Base-by-base conservation (phyloP, 2,329 filamentous ascomycete genomes). In the Botryotinia calthae region DNA sequence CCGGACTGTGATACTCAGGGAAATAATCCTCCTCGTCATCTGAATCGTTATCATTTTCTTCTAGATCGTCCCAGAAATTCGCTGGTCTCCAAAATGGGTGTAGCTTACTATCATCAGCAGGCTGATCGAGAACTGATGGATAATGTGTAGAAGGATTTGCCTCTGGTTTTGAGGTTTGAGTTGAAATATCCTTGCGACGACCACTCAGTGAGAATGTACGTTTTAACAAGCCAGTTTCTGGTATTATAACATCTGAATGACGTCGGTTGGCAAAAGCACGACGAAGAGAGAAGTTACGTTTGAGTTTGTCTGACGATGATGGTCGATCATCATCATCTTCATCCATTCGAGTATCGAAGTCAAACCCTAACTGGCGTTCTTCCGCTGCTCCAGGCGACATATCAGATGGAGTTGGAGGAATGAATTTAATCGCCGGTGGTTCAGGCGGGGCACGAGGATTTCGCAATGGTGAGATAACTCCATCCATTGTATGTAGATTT, bases 1-100 rank as follows among this genome's bases (percentile, higher is more conserved):
- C 66, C 2, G 72, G 59, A 37, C 66, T 40, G 34, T 51, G 85
- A 73, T 87, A 85, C 0, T 82, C 81, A 20, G 87, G 85, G 75
- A 88, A 87, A 16, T 74, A 62, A 67, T 76, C 72, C 48, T 76
- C 75, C 48, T 78, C 75, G 31, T 78, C 76, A 31, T 75, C 74
- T 31, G 65, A 67, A 25, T 67, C 65, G 80, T 77, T 85, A 18
- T 83, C 82, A 44, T 82, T 79, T 14, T 82, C 82, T 20, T 83
- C 81, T 0, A 82, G 78, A 31, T 83, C 82, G 61, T 83, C 80
- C 71, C 80, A 81, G 69, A 81, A 82, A 76, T 85, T 85, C 22
- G 85, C 81, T n/a, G 89, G 88, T 10, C 86, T 84, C 89, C 89
- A 91, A 77, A 87, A 86, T 1, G 89, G 88, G 79, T 91, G 88